Percentiles rank a stretch among this genome's conserved stretches.
Evolutionary conservation across 371 early-diverging fungal genomes (phyloP).

Genomic region (Actinomucor elegans): DNA sequence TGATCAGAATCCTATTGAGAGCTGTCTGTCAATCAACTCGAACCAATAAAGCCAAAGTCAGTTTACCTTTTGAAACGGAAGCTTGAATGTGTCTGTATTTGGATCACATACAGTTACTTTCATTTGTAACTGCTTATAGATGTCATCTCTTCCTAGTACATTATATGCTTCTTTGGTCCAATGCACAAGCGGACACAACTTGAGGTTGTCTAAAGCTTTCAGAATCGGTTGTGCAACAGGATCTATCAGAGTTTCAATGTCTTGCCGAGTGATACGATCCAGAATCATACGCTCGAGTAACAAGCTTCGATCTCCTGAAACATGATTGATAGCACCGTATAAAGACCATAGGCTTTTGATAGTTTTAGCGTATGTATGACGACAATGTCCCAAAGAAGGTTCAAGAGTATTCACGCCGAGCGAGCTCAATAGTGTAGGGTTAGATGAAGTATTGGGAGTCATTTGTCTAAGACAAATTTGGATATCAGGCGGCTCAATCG

Average conservation of each 20-base stretch:
- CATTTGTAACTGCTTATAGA: constrained; percentile 49
- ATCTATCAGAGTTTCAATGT: constrained; percentile 45
- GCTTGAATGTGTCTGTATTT: constrained; percentile 15
- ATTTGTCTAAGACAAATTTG: constrained; percentile 17
- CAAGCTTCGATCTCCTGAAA: constrained; percentile 8
- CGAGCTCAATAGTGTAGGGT: constrained; percentile 15
- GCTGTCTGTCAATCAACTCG: neutral
- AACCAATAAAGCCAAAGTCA: neutral
- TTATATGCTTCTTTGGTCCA: constrained; percentile 47
- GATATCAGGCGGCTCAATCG: constrained; percentile 13
- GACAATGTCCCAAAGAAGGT: constrained; percentile 5
- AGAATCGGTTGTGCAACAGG: constrained; percentile 49
- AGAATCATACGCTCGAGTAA: constrained; percentile 37
- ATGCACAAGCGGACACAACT: constrained; percentile 35
- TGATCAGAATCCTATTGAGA: constrained; percentile 2
- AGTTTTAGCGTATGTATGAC: constrained; percentile 15
- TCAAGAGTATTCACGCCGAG: constrained; percentile 19
- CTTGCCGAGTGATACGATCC: constrained; percentile 23
- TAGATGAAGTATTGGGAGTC: constrained; percentile 8
- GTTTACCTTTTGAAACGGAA: constrained; percentile 10
- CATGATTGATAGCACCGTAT: constrained; percentile 19
- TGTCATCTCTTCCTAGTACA: constrained; percentile 62
- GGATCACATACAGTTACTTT: constrained; percentile 7
- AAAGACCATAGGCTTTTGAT: constrained; percentile 19
- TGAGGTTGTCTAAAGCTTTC: constrained; percentile 40